A percentile compares a stretch with the other conserved stretches of the same genome.
Conservation (phyloP, 192 early-diverging fungal genomes). For the Backusella circina region DNA sequence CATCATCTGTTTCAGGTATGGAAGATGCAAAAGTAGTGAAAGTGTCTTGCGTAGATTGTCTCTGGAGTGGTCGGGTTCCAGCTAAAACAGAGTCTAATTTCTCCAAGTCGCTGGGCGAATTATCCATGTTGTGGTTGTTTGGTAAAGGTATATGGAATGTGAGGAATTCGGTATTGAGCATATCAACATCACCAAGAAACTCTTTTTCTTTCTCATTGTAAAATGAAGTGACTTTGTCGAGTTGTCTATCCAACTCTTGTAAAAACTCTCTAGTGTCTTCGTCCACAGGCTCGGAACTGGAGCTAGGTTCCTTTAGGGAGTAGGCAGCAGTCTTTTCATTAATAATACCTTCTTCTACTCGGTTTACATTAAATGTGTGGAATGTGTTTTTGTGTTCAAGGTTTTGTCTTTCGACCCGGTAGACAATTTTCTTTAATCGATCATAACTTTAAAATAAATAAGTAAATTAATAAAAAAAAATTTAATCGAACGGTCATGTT, state of each 20-base stretch:
- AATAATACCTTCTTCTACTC: not conserved
- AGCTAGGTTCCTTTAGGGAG: not conserved
- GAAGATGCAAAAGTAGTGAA: not conserved
- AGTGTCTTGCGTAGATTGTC: not conserved
- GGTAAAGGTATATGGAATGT: conserved; percentile 27
- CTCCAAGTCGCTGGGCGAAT: not conserved
- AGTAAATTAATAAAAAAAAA: not conserved
- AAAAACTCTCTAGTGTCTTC: conserved; percentile 36
- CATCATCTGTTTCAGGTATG: not conserved
- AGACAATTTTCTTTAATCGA: conserved; percentile 24
- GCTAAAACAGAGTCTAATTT: conserved; percentile 3
- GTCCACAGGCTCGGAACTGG: not conserved
- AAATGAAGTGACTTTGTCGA: conserved; percentile 61
- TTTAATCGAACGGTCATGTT: not conserved
- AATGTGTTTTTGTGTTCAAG: not conserved
- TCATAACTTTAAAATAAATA: conserved; percentile 23
- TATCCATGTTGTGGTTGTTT: not conserved
- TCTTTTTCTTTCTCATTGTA: conserved; percentile 61
- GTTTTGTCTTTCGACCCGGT: conserved; percentile 1
- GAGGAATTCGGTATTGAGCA: conserved; percentile 29
- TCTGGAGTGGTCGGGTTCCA: not conserved
- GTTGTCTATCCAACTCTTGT: conserved; percentile 61
- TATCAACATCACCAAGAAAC: conserved; percentile 6
- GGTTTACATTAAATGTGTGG: no score
- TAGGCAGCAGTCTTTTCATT: no score